Percentiles rank a stretch among this genome's conserved stretches.
These are phyloP conservation scores for Orbilia javanica DNA, from an alignment of 2,329 filamentous ascomycete species.

Conservation along the genomic window DNA sequence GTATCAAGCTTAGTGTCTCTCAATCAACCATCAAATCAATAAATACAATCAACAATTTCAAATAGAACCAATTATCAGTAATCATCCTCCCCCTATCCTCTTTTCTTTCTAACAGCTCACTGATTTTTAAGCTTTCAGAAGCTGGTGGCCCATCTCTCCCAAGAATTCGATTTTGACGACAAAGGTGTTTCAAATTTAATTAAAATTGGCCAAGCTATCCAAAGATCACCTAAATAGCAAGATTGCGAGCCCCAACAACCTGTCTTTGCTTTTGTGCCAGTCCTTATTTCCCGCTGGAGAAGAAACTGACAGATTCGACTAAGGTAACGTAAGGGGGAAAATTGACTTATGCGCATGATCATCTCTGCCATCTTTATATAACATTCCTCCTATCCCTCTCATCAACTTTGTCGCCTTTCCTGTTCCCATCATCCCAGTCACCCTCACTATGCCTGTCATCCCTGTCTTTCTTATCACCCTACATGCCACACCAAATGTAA, in stretches of 20 bases:
- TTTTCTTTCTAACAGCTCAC: not conserved
- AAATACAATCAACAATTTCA: not conserved
- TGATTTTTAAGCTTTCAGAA: not conserved
- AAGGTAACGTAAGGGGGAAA: not conserved
- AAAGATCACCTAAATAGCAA: not conserved
- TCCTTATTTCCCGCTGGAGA: not conserved
- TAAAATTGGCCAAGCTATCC: not conserved
- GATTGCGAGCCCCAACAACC: not conserved
- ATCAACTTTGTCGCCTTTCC: not conserved
- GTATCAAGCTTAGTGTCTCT: not conserved
- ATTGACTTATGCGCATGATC: not conserved
- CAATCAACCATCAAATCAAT: not conserved
- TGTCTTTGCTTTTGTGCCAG: not conserved
- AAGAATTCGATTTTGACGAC: not conserved
- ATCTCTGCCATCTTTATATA: not conserved
- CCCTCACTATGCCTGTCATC: not conserved
- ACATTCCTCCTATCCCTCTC: no score
- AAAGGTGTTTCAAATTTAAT: not conserved
- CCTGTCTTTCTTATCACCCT: not conserved
- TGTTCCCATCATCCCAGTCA: not conserved
- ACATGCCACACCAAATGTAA: not conserved
- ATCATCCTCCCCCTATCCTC: not conserved
- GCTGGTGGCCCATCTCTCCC: not conserved
- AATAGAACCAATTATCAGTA: not conserved
- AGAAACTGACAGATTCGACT: not conserved